Evolutionary conservation across 2,329 filamentous ascomycete genomes (phyloP), one percentile per base, ranked within the genome.

Genomic region (Calonectria multiphialidica): DNA sequence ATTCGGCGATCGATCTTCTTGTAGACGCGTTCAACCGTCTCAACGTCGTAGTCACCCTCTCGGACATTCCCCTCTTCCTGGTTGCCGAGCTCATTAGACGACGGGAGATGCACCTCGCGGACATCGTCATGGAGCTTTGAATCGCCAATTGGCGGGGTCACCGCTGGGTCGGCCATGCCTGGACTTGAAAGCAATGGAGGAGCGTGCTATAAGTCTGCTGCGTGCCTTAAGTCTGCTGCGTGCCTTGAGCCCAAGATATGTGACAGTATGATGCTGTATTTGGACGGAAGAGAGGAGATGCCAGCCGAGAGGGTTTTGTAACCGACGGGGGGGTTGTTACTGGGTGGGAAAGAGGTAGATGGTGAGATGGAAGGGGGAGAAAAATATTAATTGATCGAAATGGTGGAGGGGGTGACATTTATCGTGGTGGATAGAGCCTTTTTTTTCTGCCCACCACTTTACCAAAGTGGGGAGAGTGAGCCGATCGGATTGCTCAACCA

Each of bases 1-100:
- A 92, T 91, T 77, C 90, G 88, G 30, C 83, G 81, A 80, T 92
- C 90, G 59, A 91, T 85, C 80, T 90, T 91, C 76, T 84, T 83
- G 82, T 91, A 91, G 49, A 91, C 88, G 47, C 83, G 82, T 79
- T 91, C 90, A 50, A 91, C 85, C 47, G 86, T 86, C 77, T 87
- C 87, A 37, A 86, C 78, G 70, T 87, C 85, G 71, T 89, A 90
- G 73, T 88, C 79, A 75, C 78, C 80, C 80, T 79, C 79, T 71
- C 78, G 80, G 71, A 73, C 74, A 79, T 77, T 74, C 74, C 79
- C 80, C 78, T 81, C 80, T 76, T 80, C 78, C 74, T 81, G 77
- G 66, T 78, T 80, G 64, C 68, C 76, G 62, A 80, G 74, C 69
- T 67, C 71, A 71, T 75, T 64, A 15, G 78, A 71, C 13, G 75